These are phyloP conservation scores for Zymoseptoria passerinii DNA, from an alignment of 2,329 filamentous ascomycete genomes.

Conservation along the genomic window DNA sequence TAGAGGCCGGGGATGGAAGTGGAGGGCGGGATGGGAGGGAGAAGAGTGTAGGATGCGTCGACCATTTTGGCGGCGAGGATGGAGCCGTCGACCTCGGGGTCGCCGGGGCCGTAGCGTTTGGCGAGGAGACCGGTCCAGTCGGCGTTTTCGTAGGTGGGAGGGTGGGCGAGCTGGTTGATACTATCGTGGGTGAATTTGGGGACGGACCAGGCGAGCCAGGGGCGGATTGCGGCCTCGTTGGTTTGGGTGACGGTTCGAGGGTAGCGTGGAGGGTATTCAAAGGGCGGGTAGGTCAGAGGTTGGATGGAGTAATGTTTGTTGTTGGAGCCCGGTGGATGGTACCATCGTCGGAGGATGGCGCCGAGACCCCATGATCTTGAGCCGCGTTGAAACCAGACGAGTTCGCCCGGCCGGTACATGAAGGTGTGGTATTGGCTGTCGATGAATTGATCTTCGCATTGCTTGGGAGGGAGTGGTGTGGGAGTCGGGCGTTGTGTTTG, in stretches of 20 bases:
- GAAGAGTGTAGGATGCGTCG: conserved; percentile 48
- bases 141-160: conserved; percentile 40
- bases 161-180: conserved; percentile 33
- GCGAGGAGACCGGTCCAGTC: conserved; percentile 43
- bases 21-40: conserved; percentile 35
- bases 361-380: conserved; percentile 46
- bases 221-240: conserved; percentile 40
- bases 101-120: conserved; percentile 37
- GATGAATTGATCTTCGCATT: conserved; percentile 40
- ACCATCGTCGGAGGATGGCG: conserved; percentile 42
- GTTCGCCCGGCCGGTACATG: conserved; percentile 46
- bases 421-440: conserved; percentile 43
- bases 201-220: conserved; percentile 52
- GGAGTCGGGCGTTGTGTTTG: conserved; percentile 23
- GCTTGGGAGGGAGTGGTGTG: conserved; percentile 34
- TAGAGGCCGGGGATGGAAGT: conserved; percentile 48
- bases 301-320: conserved; percentile 26
- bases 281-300: conserved; percentile 35
- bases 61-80: conserved; percentile 50
- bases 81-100: conserved; percentile 48
- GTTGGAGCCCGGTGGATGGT: conserved; percentile 3
- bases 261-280: conserved; percentile 9
- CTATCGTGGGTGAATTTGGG: conserved; percentile 42
- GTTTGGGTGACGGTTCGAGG: conserved; percentile 35
- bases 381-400: conserved; percentile 49